Percentiles rank a stretch among this genome's conserved stretches.
Evolutionary conservation across 495 filamentous ascomycete species (phyloP).

Genomic region (Neurospora tetrasperma): DNA sequence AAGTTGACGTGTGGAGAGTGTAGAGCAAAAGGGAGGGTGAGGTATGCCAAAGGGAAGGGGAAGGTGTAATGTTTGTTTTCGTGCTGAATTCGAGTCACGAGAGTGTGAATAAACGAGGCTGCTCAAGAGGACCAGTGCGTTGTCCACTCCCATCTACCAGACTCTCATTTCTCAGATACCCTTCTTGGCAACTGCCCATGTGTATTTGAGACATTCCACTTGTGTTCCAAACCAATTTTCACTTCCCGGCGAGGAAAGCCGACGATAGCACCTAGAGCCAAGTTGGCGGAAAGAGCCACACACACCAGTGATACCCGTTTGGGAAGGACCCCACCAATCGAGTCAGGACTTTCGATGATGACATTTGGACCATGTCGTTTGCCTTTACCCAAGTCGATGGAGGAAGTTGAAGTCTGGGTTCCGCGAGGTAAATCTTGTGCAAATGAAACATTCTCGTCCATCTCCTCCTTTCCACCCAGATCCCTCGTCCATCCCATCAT

Average conservation of each 20-base stretch:
- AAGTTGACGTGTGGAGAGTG: neutral
- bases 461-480: neutral
- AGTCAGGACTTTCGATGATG: too few species aligned
- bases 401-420: neutral
- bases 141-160: neutral
- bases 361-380: too few species aligned
- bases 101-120: too few species aligned
- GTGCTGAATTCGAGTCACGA: too few species aligned
- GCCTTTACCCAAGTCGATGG: too few species aligned
- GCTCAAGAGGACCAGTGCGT: neutral
- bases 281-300: neutral
- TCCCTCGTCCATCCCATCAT: neutral
- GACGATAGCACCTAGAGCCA: neutral
- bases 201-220: neutral
- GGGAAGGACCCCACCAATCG: too few species aligned
- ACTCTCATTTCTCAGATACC: neutral
- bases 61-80: neutral
- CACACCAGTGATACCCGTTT: neutral
- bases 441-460: neutral
- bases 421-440: neutral
- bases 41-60: neutral
- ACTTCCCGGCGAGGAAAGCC: neutral
- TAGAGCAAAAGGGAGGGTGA: neutral
- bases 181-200: neutral
- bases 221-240: neutral